Evolutionary conservation across 352 stramenopile species (phyloP).

Genomic region (Globisporangium yorkense): DNA sequence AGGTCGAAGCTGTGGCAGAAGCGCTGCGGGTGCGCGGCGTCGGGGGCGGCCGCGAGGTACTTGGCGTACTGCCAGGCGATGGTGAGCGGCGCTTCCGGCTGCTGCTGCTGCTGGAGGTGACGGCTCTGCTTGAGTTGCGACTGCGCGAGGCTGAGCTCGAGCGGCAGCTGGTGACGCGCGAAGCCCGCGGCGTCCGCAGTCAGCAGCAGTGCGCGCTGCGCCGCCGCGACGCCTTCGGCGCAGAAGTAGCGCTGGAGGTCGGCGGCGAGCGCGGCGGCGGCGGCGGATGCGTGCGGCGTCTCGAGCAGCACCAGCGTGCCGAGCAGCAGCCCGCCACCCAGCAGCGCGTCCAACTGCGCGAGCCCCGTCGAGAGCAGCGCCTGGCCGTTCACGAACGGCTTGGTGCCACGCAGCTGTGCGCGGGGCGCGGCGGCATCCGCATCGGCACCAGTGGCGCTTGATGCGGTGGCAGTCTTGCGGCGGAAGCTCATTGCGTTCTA

Average conservation of each 20-base stretch:
- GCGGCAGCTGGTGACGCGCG: conserved; percentile 31
- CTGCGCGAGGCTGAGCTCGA: conserved; percentile 65
- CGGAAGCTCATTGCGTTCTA: conserved; percentile 24
- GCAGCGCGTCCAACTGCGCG: conserved; percentile 39
- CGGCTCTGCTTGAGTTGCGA: conserved; percentile 45
- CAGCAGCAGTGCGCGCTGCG: conserved; percentile 31
- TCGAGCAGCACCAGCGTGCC: conserved; percentile 49
- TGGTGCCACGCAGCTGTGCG: conserved; percentile 22
- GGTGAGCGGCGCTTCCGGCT: conserved; percentile 23
- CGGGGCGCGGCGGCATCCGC: no score
- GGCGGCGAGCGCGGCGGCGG: conserved; percentile 27
- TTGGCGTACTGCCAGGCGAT: conserved; percentile 82
- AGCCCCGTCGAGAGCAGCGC: conserved; percentile 50
- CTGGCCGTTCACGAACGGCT: conserved; percentile 67
- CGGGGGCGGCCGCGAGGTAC: conserved; percentile 22
- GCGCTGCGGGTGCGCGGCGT: conserved; percentile 12
- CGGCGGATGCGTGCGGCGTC: conserved; percentile 13
- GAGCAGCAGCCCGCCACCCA: conserved; percentile 53
- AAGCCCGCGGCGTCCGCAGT: conserved; percentile 35
- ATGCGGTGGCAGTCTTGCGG: conserved; percentile 17
- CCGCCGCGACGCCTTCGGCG: conserved; percentile 42
- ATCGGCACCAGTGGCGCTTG: background rate
- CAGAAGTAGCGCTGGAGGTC: conserved; percentile 66
- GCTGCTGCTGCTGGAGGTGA: background rate
- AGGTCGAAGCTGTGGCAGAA: conserved; percentile 80